These are phyloP conservation scores for Russula earlei DNA, from an alignment of 768 basidiomycete genomes.

Conservation along the genomic window DNA sequence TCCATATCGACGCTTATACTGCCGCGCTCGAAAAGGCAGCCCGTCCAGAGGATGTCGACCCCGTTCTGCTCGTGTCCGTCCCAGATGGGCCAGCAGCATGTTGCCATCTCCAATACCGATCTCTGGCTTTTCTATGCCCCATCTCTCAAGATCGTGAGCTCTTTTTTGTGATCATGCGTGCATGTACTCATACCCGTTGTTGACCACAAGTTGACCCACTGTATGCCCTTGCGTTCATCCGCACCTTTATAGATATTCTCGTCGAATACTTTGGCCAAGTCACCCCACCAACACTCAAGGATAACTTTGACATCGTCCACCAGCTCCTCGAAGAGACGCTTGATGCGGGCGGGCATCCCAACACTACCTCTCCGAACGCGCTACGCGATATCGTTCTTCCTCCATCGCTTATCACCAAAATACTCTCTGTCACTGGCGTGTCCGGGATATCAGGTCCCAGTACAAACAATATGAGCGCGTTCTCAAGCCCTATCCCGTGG, in stretches of 20 bases:
- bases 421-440: conserved; percentile 44
- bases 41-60: conserved; percentile 51
- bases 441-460: conserved; percentile 28
- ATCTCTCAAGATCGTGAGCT: conserved; percentile 79
- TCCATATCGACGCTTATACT: conserved; percentile 82
- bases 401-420: conserved; percentile 60
- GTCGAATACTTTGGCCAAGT: conserved; percentile 84
- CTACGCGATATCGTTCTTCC: conserved; percentile 90
- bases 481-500: conserved; percentile 92
- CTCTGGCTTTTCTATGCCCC: conserved; percentile 69
- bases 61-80: conserved; percentile 55
- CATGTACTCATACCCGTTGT: neutral
- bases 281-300: conserved; percentile 68
- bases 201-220: conserved; percentile 65
- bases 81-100: conserved; percentile 56
- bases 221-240: conserved; percentile 81
- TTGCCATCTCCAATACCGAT: conserved; percentile 72
- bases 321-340: conserved; percentile 97
- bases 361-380: conserved; percentile 84
- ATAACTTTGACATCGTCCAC: conserved; percentile 93
- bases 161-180: neutral
- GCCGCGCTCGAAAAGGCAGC: conserved; percentile 52
- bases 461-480: conserved; percentile 33
- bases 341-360: conserved; percentile 83
- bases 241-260: conserved; percentile 76